Evolutionary conservation across 148 eudicot species (phyloP), one percentile per base, ranked within the genome.

Genomic region (Camellia japonica): DNA sequence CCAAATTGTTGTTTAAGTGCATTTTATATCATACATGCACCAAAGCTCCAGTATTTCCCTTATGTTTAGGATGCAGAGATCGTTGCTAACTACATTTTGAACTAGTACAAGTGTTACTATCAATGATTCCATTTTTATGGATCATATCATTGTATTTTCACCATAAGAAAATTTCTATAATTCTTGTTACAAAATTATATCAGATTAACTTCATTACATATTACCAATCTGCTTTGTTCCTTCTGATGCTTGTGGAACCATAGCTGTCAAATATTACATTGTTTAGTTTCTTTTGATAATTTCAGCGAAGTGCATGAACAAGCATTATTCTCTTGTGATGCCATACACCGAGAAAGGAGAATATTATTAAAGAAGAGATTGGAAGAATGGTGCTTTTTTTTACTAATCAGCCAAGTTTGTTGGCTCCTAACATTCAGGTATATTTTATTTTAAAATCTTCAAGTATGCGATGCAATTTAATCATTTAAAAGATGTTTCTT

Each of bases 281-380:
- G 41, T 46, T 54, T 60, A 60, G 43, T 75, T 80, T 80, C n/a
- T n/a, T n/a, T 78, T 82, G 55, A 78, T 78, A 69, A 74, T 80
- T 73, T 59, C 88, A 97, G 99, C 86, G 99, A 97, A 84, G 99
- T 97, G 71, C 97, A 92, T 83, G 99, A 92, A 75, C 99, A 97
- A 85, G 98, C 99, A 71, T 62, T 92, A 74, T 71, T 87, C 74
- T 92, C 93, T 64, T 91, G 98, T 86, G 97, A 94, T 90, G 87
- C 90, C 79, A 92, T 92, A 84, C 99, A 97, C 80, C 93, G 88
- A 68, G 99, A 94, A 85, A 89, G 98, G 88, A 90, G 99, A 88
- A 89, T 89, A 84, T 76, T 97, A 70, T 79, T 97, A 75, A 97
- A 94, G 87, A 51, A 11, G n/a, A n/a, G n/a, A n/a, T n/a, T n/a